These are phyloP conservation scores for Paxillus rubicundulus DNA, from an alignment of 768 basidiomycete species.

Conservation along the genomic window DNA sequence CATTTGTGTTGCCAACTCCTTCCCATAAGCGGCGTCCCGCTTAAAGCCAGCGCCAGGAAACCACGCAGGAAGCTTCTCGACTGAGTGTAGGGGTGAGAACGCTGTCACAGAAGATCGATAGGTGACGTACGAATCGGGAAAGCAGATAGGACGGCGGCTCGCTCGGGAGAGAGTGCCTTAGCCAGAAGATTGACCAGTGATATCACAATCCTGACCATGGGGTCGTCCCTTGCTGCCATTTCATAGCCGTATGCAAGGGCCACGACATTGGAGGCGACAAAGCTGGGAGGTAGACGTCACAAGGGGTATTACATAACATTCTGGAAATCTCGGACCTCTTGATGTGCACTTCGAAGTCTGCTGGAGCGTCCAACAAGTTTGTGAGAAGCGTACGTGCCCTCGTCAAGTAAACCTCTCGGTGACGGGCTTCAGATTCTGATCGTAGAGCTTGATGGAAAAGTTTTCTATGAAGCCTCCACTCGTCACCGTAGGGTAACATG, in stretches of 20 bases:
- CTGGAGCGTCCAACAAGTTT: slow-evolving; percentile 21
- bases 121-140: slow-evolving; percentile 23
- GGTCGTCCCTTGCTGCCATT: slow-evolving; percentile 14
- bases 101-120: background rate
- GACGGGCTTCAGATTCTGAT: slow-evolving; percentile 16
- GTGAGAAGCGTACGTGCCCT: slow-evolving; percentile 19
- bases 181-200: slow-evolving; percentile 18
- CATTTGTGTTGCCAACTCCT: slow-evolving; percentile 15
- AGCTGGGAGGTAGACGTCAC: slow-evolving; percentile 8
- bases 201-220: slow-evolving; percentile 19
- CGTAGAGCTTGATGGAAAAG: slow-evolving; percentile 29
- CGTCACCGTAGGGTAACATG: slow-evolving; percentile 28
- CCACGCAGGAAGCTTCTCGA: slow-evolving; percentile 23
- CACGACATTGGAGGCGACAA: slow-evolving; percentile 25
- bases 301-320: background rate
- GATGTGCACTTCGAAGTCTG: slow-evolving; percentile 23
- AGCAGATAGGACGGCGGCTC: slow-evolving; percentile 15
- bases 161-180: slow-evolving; percentile 19
- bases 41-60: slow-evolving; percentile 23
- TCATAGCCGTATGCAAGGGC: slow-evolving; percentile 27
- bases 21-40: slow-evolving; percentile 13
- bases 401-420: slow-evolving; percentile 20
- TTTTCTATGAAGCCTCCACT: slow-evolving; percentile 32
- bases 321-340: slow-evolving; percentile 11
- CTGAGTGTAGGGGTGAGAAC: slow-evolving; percentile 5